Conservation (phyloP, 2,329 filamentous ascomycete genomes). For the Trichoderma asperellum region DNA sequence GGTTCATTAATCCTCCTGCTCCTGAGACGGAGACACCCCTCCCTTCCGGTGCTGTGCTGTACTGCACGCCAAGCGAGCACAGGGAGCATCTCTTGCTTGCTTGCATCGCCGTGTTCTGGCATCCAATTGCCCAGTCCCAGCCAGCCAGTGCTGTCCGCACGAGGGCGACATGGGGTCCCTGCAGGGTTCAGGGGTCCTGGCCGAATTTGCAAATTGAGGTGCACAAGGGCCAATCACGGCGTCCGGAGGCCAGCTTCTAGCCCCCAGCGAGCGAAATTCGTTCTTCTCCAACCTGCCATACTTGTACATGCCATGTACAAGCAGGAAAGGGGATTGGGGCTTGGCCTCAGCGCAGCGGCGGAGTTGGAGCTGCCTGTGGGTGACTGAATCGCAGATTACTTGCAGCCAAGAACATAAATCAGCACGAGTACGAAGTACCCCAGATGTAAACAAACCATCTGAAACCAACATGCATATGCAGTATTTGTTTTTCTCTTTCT, state of each 20-base stretch:
- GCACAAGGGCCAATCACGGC: slow-evolving; percentile 23
- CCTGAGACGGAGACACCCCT: slow-evolving; percentile 9
- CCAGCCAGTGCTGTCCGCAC: slow-evolving; percentile 26
- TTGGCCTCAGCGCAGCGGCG: slow-evolving; percentile 18
- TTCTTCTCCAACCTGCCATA: background rate
- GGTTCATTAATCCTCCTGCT: slow-evolving; percentile 5
- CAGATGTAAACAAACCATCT: background rate
- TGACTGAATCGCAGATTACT: background rate
- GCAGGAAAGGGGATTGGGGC: slow-evolving; percentile 23
- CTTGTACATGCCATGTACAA: background rate
- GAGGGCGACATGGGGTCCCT: slow-evolving; percentile 8
- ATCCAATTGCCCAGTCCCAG: background rate
- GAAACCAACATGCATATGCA: background rate
- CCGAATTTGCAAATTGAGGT: slow-evolving; percentile 25
- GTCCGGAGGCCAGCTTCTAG: slow-evolving; percentile 12
- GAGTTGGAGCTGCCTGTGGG: background rate
- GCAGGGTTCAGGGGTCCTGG: slow-evolving; percentile 25
- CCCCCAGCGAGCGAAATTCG: slow-evolving; percentile 27
- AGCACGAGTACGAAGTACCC: background rate
- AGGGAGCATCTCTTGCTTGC: slow-evolving; percentile 18
- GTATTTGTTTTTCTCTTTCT: background rate
- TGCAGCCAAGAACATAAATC: background rate
- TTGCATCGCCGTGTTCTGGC: slow-evolving; percentile 5
- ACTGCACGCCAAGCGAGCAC: background rate
- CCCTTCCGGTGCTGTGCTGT: background rate